These are phyloP conservation scores for Mycena venus DNA, from an alignment of 768 basidiomycete genomes.

Conservation along the genomic window DNA sequence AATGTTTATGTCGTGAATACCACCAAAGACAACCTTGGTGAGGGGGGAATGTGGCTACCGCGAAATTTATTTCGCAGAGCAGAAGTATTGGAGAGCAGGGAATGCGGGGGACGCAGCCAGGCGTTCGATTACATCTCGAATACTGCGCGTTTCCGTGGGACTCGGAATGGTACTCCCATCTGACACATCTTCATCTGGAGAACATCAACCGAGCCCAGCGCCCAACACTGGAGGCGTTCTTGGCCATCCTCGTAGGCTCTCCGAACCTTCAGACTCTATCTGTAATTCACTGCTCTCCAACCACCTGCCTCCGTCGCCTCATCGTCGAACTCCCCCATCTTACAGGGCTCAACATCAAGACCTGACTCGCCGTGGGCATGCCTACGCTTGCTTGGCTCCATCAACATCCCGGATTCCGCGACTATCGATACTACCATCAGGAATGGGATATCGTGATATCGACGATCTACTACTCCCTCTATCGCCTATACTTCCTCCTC, in stretches of 20 bases:
- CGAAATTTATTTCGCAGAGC: slow-evolving; percentile 18
- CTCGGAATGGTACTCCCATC: slow-evolving; percentile 27
- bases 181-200: slow-evolving; percentile 27
- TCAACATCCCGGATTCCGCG: slow-evolving; percentile 17
- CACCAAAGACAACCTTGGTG: neutral
- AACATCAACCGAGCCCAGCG: slow-evolving; percentile 9
- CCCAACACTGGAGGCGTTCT: slow-evolving; percentile 21
- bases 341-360: slow-evolving; percentile 2
- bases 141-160: too few relatives aligned
- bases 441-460: too few relatives aligned
- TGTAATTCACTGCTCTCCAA: slow-evolving; percentile 11
- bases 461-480: slow-evolving; percentile 2
- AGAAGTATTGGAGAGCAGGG: neutral
- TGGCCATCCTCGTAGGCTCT: slow-evolving; percentile 19
- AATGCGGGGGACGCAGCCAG: neutral
- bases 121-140: slow-evolving; percentile 16
- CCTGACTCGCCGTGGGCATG: slow-evolving; percentile 10
- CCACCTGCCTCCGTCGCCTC: slow-evolving; percentile 11
- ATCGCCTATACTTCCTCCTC: neutral
- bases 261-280: slow-evolving; percentile 21
- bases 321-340: slow-evolving; percentile 21
- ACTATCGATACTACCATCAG: neutral
- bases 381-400: neutral
- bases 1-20: slow-evolving; percentile 18
- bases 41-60: slow-evolving; percentile 19